A percentile compares a stretch with the other conserved stretches of the same genome.
Evolutionary conservation across 2,329 filamentous ascomycete species (phyloP).

Genomic region (Epichloe sibirici): DNA sequence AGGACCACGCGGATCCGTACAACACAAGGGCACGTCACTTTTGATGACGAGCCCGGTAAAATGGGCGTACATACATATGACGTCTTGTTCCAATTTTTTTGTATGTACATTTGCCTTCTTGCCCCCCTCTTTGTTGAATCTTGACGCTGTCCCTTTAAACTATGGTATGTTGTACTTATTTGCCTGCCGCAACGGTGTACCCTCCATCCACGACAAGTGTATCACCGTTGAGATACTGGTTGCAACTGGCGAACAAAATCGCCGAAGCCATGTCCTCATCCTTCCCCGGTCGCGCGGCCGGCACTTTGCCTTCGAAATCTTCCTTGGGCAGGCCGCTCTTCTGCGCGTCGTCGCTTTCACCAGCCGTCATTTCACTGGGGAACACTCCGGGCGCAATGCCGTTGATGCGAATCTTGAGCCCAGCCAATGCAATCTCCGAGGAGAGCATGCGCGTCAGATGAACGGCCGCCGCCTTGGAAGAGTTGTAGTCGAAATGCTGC

Average conservation of each 20-base stretch:
- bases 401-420: slow-evolving; percentile 55
- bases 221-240: slow-evolving; percentile 33
- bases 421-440: slow-evolving; percentile 43
- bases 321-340: slow-evolving; percentile 48
- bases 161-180: not conserved
- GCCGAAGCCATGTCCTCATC: slow-evolving; percentile 59
- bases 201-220: slow-evolving; percentile 32
- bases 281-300: slow-evolving; percentile 53
- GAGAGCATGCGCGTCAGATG: slow-evolving; percentile 55
- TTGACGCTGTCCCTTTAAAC: too few relatives aligned
- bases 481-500: slow-evolving; percentile 54
- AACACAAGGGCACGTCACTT: too few relatives aligned
- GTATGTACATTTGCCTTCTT: too few relatives aligned
- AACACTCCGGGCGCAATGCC: slow-evolving; percentile 62
- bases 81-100: not conserved
- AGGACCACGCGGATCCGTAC: too few relatives aligned
- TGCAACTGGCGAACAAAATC: slow-evolving; percentile 41
- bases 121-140: too few relatives aligned
- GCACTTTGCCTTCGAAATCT: slow-evolving; percentile 44
- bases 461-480: slow-evolving; percentile 50
- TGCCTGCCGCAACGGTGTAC: slow-evolving; percentile 27
- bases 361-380: slow-evolving; percentile 60
- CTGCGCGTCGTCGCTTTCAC: slow-evolving; percentile 31
- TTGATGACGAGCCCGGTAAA: too few relatives aligned
- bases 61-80: too few relatives aligned